Base-by-base conservation (phyloP, 73 alveolate genomes). In the Tetrahymena thermophila region DNA sequence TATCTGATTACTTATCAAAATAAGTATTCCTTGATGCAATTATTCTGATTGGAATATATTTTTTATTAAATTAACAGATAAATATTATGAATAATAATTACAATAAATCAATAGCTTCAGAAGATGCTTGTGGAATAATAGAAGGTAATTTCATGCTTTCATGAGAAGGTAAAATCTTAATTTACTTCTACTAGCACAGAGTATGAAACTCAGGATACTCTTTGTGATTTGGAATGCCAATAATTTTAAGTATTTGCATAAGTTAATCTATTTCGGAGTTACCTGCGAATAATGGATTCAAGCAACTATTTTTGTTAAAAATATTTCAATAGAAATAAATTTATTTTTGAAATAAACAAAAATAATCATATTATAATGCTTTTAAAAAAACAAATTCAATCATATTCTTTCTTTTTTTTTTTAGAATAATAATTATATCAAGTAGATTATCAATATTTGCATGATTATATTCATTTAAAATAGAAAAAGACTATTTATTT, bases 231-330 rank as follows among this genome's bases (percentile, higher is more conserved):
- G 99, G 99, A 1, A 99, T 97, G 0, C 99, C 99, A 84, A 98
- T 94, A 94, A 98, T 93, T 50, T 97, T 93, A 35, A 98, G 97
- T 55, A 98, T 98, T 93, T 98, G 96, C 85, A 95, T 95, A 94
- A 98, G 94, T 96, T 97, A 97, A 95, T 98, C 99, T 55, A 98
- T 94, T 96, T 98, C 99, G 89, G 97, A 95, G 17, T 97, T 93
- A 0, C 99, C 99, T 83, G 97, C 98, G 94, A 98, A 98, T 34
- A 98, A 84, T 25, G 99, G 99, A 43, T 89, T 96, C 35, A 55
- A 28, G 40, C 17, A 71, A n/a, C 89, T 71, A 15, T 57, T 71
- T 71, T 40, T 40, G 0, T 7, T 11, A 40, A 71, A 71, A 16
- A 28, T 28, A 71, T 71, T 8, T 28, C 5, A 25, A 56, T 56